A percentile compares a stretch with the other conserved stretches of the same genome.
Conservation (phyloP, 495 filamentous ascomycete species). For the Stereocaulon alpinum region DNA sequence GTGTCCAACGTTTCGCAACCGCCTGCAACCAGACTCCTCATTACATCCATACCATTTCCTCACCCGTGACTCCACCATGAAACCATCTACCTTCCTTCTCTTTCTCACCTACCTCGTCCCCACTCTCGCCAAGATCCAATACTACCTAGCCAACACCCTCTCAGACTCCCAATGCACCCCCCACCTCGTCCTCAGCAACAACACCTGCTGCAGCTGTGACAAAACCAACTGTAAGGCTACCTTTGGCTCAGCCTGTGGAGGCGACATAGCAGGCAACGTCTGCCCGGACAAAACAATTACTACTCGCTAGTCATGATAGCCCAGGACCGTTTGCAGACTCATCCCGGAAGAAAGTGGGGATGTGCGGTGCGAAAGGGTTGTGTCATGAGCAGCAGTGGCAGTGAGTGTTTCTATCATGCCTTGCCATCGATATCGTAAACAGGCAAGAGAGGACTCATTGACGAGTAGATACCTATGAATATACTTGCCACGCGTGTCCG, state of each 20-base stretch:
- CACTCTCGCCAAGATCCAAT: neutral
- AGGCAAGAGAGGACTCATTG: too few species aligned
- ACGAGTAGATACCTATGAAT: neutral
- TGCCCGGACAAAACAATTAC: neutral
- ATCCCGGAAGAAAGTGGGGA: too few species aligned
- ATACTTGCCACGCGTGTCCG: neutral
- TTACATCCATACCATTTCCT: too few species aligned
- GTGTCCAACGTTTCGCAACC: too few species aligned
- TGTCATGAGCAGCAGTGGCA: too few species aligned
- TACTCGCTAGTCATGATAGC: neutral
- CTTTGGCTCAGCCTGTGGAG: neutral
- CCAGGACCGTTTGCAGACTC: neutral
- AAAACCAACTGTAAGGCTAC: neutral
- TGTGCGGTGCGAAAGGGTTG: too few species aligned
- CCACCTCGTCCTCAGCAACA: neutral
- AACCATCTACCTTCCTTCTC: neutral
- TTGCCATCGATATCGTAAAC: too few species aligned
- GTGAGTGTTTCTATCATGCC: too few species aligned
- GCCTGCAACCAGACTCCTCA: too few species aligned
- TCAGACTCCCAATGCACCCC: neutral
- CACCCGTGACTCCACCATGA: too few species aligned
- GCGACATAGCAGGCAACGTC: neutral
- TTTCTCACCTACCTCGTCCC: neutral
- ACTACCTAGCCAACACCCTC: neutral
- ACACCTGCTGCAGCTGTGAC: neutral